Conservation (phyloP, 2,329 filamentous ascomycete genomes). For the Calonectria hawksworthii region DNA sequence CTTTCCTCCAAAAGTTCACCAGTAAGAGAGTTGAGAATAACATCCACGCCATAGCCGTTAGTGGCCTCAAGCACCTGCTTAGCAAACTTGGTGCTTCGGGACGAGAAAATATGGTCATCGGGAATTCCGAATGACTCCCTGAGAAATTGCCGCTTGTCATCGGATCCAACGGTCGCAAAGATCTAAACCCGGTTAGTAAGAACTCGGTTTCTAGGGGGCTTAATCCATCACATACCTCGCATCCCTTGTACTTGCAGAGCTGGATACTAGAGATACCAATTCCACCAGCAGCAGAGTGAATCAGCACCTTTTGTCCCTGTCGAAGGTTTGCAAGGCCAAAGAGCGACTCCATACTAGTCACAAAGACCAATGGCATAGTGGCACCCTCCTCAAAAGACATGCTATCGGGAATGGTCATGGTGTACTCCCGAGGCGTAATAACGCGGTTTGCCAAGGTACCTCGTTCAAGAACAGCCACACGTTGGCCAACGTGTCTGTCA, state of each 20-base stretch:
- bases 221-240: constrained; percentile 12
- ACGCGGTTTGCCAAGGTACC: constrained; percentile 36
- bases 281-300: constrained; percentile 50
- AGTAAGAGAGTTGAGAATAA: constrained; percentile 53
- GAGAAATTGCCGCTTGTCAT: constrained; percentile 5
- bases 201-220: background rate
- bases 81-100: background rate
- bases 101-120: constrained; percentile 5
- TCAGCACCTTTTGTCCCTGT: constrained; percentile 46
- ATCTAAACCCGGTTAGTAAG: background rate
- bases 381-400: constrained; percentile 53
- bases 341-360: constrained; percentile 49
- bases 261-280: constrained; percentile 51
- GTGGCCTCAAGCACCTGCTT: constrained; percentile 1
- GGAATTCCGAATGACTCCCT: background rate
- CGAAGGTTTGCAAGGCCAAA: constrained; percentile 21
- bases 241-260: constrained; percentile 26
- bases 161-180: constrained; percentile 1
- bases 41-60: constrained; percentile 48
- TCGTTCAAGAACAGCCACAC: constrained; percentile 46
- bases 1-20: constrained; percentile 48
- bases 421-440: constrained; percentile 6
- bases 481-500: constrained; percentile 19
- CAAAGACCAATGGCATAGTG: constrained; percentile 50
- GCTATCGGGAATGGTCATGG: constrained; percentile 46